Evolutionary conservation across 2,329 filamentous ascomycete species (phyloP), one percentile per base, ranked within the genome.

Genomic region (Periglandula ipomoeae): DNA sequence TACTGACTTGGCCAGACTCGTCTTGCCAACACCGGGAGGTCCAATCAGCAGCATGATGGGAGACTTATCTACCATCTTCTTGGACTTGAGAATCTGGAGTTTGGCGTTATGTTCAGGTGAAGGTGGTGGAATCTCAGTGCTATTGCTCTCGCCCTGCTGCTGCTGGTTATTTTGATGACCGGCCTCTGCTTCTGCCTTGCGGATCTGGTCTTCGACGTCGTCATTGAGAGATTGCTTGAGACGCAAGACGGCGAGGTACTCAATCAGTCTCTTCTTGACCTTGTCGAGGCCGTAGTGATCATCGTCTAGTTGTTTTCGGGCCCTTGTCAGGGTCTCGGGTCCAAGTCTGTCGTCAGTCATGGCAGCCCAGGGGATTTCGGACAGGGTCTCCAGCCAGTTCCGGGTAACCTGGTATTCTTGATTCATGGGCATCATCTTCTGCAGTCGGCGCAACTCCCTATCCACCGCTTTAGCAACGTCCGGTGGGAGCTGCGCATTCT

Each of bases 241-340:
- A 57, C 93, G 86, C 46, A 98, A 74, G n/a, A 98, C 93, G 2
- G 93, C 94, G 39, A 98, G 75, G 62, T 98, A 98, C 65, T 97
- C 94, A 5, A 98, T 76, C 20, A 98, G 69, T 39, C 93, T 79
- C 76, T 95, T 96, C 79, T 98, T 98, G 61, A 98, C 91, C 67
- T 91, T 94, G 53, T 97, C 89, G 13, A 98, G 73, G 0, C 93
- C 93, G 58, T 97, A 97, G 65, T 98, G 93, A 61, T 98, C 93
- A 54, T 94, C 84, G 59, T 98, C 89, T 5, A 98, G 78, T 65
- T 97, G 93, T 68, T 89, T 87, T 48, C 89, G 82, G 6, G 93
- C 93, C 57, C 78, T 79, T 50, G 78, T 75, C 49, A 97, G 66
- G 0, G 90, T 96, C 9, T 89, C 84, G 0, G 81, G 78, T 7